Base-by-base conservation (phyloP, 106 monocot genomes). In the Dendrobium officinale region DNA sequence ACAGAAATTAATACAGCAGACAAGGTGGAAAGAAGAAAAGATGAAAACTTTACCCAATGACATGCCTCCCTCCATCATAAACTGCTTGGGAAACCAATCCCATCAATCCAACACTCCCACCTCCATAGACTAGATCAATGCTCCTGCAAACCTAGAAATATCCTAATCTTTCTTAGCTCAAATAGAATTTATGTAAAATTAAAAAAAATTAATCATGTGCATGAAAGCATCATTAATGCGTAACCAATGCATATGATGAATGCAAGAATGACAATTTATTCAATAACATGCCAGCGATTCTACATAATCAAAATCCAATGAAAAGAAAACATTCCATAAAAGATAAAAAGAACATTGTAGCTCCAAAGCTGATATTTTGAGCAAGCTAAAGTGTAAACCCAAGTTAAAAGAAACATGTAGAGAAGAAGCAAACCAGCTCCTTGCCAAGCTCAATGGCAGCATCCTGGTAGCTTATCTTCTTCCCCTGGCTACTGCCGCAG, bases 401-500 rank as follows among this genome's bases (percentile, higher is more conserved):
- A 22, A 13, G 70, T 22, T 37, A 37, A 37, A 29, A 37, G 13
- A 24, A 18, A 70, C 6, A 42, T 42, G 20, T 17, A 73, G 42
- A 73, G 73, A 42, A 20, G 42, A 73, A 51, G 47, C 22, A 79
- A 88, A 94, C 94, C 80, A 94, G 78, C 79, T 94, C 94, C 51
- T 78, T 75, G 33, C 89, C 94, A 67, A 94, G 94, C 41, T 89
- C 91, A 49, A 89, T 80, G 26, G 94, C 94, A 66, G 94, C 94
- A 83, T 89, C 89, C 24, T 94, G 91, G 80, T 94, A 94, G 87
- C 83, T 89, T n/a, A 77, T 88, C 86, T 94, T 94, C 84, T 89
- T 94, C 24, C 93, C 94, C 61, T 89, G 86, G 81, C 94, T 94
- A 66, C 94, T 94, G 15, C 93, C 93, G 77, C 93, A 93, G 82